Evolutionary conservation across 768 basidiomycete species (phyloP).

Genomic region (Suillus fuscotomentosus): DNA sequence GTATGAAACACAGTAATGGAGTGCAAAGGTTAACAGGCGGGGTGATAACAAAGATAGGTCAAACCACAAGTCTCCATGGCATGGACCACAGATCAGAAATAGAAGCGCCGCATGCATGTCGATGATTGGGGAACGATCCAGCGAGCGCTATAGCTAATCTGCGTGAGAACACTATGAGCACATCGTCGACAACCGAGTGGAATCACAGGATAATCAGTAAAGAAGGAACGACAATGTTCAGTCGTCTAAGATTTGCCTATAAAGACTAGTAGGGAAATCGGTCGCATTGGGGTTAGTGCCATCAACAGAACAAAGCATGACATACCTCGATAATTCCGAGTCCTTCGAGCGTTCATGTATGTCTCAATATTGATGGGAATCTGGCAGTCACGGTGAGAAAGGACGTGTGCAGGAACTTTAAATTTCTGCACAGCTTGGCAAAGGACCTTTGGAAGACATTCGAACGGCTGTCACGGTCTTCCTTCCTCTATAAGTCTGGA

Average conservation of each 20-base stretch:
- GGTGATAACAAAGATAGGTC: constrained; percentile 2
- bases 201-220: not conserved
- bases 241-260: not conserved
- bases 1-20: not conserved
- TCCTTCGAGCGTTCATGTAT: constrained; percentile 43
- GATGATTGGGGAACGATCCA: not conserved
- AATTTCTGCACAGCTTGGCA: constrained; percentile 26
- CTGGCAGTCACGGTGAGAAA: constrained; percentile 39
- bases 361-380: constrained; percentile 31
- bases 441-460: not conserved
- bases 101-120: not conserved
- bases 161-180: too few species aligned
- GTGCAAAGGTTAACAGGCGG: not conserved
- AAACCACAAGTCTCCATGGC: not conserved
- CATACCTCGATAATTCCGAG: not conserved
- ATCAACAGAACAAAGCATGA: not conserved
- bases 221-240: not conserved
- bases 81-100: not conserved
- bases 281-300: not conserved
- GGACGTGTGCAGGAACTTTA: constrained; percentile 18
- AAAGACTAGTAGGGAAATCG: not conserved
- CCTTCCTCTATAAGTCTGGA: not conserved
- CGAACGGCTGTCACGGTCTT: constrained; percentile 6
- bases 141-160: too few species aligned
- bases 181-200: not conserved